These are phyloP conservation scores for Bigelowiella natans DNA, from an alignment of 78 protist species.

Conservation along the genomic window DNA sequence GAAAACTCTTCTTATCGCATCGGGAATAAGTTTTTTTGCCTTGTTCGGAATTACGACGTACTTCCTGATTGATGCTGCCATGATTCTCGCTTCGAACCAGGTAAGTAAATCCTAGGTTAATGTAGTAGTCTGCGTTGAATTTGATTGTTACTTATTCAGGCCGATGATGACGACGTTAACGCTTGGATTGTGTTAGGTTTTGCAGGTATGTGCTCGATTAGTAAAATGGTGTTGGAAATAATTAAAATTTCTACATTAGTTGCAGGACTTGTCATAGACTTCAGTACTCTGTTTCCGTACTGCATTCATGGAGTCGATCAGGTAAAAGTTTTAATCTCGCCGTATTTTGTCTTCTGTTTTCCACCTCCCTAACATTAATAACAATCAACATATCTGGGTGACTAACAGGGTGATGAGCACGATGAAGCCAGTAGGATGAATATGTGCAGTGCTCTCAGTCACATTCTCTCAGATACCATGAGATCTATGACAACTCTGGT, in stretches of 20 bases:
- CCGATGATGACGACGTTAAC: background rate
- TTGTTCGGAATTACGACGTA: background rate
- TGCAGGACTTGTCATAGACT: background rate
- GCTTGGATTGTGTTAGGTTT: background rate
- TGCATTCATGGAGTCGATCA: background rate
- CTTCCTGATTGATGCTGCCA: background rate
- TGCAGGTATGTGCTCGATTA: background rate
- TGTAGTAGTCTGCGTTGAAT: no score
- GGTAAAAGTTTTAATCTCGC: background rate
- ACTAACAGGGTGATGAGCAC: background rate
- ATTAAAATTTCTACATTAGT: background rate
- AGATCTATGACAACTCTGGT: background rate
- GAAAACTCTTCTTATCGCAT: background rate
- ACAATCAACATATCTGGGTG: background rate
- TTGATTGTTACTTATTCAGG: background rate
- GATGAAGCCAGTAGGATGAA: background rate
- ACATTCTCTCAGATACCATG: background rate
- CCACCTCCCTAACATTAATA: background rate
- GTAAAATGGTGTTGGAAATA: background rate
- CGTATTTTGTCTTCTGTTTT: background rate
- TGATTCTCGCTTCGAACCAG: background rate
- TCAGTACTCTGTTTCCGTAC: background rate
- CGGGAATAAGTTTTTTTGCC: background rate
- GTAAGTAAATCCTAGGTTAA: background rate
- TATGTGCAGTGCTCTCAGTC: background rate